Conservation (phyloP, 1,284 basidiomycete genomes). For the Rhizoctonia solani region DNA sequence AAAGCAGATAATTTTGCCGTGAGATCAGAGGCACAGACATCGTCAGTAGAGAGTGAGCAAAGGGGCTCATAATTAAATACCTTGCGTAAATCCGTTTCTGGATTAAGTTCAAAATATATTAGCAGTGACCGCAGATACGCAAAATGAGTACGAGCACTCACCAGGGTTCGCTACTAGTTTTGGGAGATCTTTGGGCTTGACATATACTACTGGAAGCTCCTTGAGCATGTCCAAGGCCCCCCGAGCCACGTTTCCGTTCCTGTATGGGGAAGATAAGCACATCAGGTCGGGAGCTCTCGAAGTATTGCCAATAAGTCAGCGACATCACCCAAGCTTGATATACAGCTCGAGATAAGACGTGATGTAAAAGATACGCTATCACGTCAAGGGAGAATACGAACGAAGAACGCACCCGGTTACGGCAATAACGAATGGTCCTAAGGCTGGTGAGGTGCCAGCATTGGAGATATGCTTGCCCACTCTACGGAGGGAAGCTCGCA, state of each 20-base stretch:
- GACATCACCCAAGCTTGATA: no score
- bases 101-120: constrained; percentile 7
- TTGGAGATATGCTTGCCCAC: constrained; percentile 62
- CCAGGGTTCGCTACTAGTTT: constrained; percentile 57
- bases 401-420: constrained; percentile 69
- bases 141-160: constrained; percentile 43
- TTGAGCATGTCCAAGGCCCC: constrained; percentile 73
- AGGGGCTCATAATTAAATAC: constrained; percentile 41
- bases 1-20: no score
- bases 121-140: constrained; percentile 5
- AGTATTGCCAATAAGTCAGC: no score
- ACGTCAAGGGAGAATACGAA: not conserved
- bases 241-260: constrained; percentile 77
- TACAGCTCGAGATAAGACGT: no score
- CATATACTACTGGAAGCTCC: constrained; percentile 67
- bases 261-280: constrained; percentile 43
- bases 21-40: no score
- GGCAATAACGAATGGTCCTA: constrained; percentile 80
- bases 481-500: constrained; percentile 60
- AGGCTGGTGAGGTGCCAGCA: constrained; percentile 62
- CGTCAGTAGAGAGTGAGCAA: not conserved
- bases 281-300: no score
- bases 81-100: constrained; percentile 61
- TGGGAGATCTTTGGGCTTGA: constrained; percentile 62
- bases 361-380: not conserved